These are phyloP conservation scores for Lodderomyces beijingensis DNA, from an alignment of 1,139 yeast species.

Conservation along the genomic window DNA sequence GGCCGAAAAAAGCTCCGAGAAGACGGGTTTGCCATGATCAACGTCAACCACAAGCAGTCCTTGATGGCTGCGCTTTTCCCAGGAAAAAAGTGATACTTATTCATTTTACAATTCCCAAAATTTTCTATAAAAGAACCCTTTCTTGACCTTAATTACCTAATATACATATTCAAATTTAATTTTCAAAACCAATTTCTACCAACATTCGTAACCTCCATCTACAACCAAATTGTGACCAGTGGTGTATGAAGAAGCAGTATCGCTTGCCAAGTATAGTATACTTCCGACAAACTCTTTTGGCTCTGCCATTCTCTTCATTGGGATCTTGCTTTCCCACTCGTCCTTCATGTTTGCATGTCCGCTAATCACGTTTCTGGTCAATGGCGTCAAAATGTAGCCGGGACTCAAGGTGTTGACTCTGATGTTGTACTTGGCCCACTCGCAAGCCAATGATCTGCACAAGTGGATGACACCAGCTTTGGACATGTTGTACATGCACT, in stretches of 20 bases:
- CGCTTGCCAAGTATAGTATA: slow-evolving; percentile 44
- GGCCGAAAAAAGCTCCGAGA: no score
- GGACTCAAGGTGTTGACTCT: slow-evolving; percentile 47
- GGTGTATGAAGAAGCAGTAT: slow-evolving; percentile 42
- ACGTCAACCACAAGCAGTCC: no score
- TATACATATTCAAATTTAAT: background rate
- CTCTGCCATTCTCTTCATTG: slow-evolving; percentile 50
- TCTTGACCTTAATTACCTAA: no score
- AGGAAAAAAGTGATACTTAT: no score
- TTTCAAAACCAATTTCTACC: slow-evolving; percentile 16
- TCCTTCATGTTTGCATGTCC: slow-evolving; percentile 46
- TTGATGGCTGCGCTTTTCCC: no score
- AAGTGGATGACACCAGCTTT: slow-evolving; percentile 50
- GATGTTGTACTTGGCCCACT: slow-evolving; percentile 49
- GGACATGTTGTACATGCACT: slow-evolving; percentile 48
- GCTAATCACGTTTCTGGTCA: slow-evolving; percentile 43
- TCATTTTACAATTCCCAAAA: no score
- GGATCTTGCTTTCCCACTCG: slow-evolving; percentile 45
- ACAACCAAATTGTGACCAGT: slow-evolving; percentile 50
- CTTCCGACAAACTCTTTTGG: slow-evolving; percentile 49
- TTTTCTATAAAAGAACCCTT: no score
- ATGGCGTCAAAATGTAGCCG: slow-evolving; percentile 47
- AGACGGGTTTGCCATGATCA: no score
- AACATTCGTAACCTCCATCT: slow-evolving; percentile 46
- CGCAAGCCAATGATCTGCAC: slow-evolving; percentile 46